Base-by-base conservation (phyloP, 305 asterid species). In the Rubia occidens region DNA sequence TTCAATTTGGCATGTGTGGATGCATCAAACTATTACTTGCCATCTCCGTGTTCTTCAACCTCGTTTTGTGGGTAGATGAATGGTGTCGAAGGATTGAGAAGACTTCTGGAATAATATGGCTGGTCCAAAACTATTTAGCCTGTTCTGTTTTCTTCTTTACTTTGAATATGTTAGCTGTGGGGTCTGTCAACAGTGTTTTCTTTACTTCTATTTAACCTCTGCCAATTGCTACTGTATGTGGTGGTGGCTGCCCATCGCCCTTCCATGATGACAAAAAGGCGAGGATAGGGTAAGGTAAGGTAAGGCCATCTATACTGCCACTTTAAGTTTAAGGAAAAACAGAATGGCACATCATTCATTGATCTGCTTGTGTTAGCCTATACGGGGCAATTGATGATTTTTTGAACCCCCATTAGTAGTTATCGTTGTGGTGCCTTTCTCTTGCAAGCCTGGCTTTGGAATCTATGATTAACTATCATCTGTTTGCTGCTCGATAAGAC, bases 151-250 rank as follows among this genome's bases (percentile, higher is more conserved):
- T 60, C 58, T 60, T 51, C 58, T 51, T 6, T 44, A 62, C 44
- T 42, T 61, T 60, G n/a, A 11, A 55, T 39, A 51, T 54, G 65
- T 15, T 42, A 14, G 43, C 51, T 6, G 71, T 67, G 78, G 76
- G 81, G 72, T 66, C 78, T 68, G 37, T 72, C 14, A 21, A 56
- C 21, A 71, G 35, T 66, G 40, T 71, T 69, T 72, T 63, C 56
- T 73, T 14, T 74, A 53, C 73, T 74, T 45, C 20, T 26, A 26
- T 18, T 70, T 18, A 64, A 17, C 76, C 58, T 74, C 43, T 66
- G 68, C 45, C 39, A 26, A 32, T 62, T 58, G 47, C 13, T 62
- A 24, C 20, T 72, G 64, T 65, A 42, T 24, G n/a, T n/a, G n/a
- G 60, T 72, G 70, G 72, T 58, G 66, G 66, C 43, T 42, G 66